A percentile compares a stretch with the other conserved stretches of the same genome.
These are phyloP conservation scores for Ophiocordyceps camponoti-rufipedis DNA, from an alignment of 2,329 filamentous ascomycete genomes.

Conservation along the genomic window DNA sequence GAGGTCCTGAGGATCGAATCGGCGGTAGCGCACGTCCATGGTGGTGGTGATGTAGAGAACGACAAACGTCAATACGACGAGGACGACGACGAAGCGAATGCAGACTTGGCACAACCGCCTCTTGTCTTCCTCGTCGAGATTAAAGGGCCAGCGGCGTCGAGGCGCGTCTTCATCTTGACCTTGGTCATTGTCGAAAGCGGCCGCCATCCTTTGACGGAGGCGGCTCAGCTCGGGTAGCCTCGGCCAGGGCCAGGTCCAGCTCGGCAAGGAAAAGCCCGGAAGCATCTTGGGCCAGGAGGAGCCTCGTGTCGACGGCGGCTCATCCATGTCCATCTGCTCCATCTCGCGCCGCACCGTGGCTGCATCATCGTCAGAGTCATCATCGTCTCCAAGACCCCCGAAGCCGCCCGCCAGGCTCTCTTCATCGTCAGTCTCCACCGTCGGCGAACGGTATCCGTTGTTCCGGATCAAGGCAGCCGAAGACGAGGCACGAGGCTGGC, in stretches of 20 bases:
- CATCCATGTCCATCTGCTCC: constrained; percentile 75
- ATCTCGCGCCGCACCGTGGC: constrained; percentile 62
- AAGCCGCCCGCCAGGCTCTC: constrained; percentile 33
- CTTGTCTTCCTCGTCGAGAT: neutral
- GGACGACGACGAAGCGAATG: constrained; percentile 48
- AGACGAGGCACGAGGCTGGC: constrained; percentile 20
- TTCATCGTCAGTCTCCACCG: constrained; percentile 62
- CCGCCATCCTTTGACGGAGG: constrained; percentile 12
- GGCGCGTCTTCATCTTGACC: constrained; percentile 23
- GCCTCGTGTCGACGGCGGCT: constrained; percentile 30
- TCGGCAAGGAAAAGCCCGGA: constrained; percentile 30
- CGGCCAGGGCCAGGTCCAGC: constrained; percentile 31
- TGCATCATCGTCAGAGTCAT: constrained; percentile 29
- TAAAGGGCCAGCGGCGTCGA: constrained; percentile 41
- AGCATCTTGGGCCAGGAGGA: constrained; percentile 37
- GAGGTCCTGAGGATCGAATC: constrained; percentile 69
- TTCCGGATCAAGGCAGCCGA: constrained; percentile 23
- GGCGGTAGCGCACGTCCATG: constrained; percentile 53
- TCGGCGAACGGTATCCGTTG: constrained; percentile 56
- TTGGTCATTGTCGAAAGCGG: constrained; percentile 12
- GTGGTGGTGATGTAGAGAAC: constrained; percentile 79
- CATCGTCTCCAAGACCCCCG: constrained; percentile 18
- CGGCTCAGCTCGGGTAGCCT: neutral
- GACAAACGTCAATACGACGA: constrained; percentile 58
- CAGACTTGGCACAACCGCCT: neutral